Percentiles rank a stretch among this genome's conserved stretches.
phyloP scores from a whole-genome alignment of 1,284 basidiomycete genomes.

The Rugosomyces carneus region DNA sequence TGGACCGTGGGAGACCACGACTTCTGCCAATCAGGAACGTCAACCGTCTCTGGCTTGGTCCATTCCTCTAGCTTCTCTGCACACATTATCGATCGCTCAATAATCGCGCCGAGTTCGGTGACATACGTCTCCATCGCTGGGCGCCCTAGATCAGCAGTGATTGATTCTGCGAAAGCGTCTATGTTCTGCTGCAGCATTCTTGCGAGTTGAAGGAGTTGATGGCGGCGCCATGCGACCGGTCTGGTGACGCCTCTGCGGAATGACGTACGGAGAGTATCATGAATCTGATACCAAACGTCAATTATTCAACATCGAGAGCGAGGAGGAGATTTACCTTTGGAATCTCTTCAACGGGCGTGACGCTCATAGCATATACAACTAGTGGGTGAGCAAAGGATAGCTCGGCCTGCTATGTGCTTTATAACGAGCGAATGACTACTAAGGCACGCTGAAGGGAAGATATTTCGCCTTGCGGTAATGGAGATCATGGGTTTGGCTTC shows the following conservation, averaged over 20 bases:
- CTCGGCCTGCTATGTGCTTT: not conserved
- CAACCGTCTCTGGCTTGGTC: constrained; percentile 24
- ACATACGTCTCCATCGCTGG: constrained; percentile 27
- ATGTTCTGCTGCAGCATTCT: constrained; percentile 31
- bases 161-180: constrained; percentile 25
- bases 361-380: constrained; percentile 4
- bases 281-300: constrained; percentile 18
- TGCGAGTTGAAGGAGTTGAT: constrained; percentile 32
- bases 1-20: constrained; percentile 44
- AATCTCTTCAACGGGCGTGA: constrained; percentile 23
- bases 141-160: constrained; percentile 28
- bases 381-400: not conserved
- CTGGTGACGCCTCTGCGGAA: constrained; percentile 25
- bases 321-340: constrained; percentile 15
- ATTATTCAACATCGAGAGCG: not conserved
- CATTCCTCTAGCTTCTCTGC: constrained; percentile 32
- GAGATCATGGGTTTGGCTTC: not conserved
- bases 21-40: constrained; percentile 26
- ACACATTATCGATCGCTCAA: constrained; percentile 24
- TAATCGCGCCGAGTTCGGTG: constrained; percentile 23
- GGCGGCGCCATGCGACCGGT: constrained; percentile 28
- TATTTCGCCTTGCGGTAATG: not conserved
- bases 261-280: constrained; percentile 20
- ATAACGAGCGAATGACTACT: too few relatives aligned
- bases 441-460: not conserved